Conservation (phyloP, 768 basidiomycete species). For the Tulasnella sp. region DNA sequence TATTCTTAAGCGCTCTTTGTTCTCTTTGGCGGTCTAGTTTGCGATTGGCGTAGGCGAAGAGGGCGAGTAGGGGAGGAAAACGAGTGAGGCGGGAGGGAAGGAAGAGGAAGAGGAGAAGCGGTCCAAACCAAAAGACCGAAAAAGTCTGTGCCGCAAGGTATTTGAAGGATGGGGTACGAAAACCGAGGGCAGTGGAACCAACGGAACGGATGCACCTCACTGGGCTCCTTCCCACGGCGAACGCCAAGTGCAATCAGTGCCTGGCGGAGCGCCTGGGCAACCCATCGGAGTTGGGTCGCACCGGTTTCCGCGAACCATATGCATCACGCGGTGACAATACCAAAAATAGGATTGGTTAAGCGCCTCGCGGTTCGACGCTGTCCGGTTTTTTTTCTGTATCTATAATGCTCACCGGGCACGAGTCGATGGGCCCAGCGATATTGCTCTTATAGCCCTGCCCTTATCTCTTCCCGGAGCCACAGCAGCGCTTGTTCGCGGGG, state of each 20-base stretch:
- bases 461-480: not conserved
- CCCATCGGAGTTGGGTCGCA: not conserved
- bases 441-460: not conserved
- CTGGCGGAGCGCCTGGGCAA: not conserved
- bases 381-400: not conserved
- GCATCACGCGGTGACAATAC: not conserved
- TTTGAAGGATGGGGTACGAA: not conserved
- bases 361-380: not conserved
- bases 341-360: not conserved
- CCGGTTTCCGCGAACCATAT: not conserved
- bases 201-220: not conserved
- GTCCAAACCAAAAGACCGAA: conserved; percentile 5
- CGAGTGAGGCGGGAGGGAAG: not conserved
- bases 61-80: not conserved
- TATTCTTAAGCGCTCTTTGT: not conserved
- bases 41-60: not conserved
- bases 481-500: not conserved
- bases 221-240: not conserved
- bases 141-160: not conserved
- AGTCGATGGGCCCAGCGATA: not conserved
- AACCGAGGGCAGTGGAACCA: not conserved
- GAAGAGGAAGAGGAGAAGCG: not conserved
- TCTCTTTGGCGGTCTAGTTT: not conserved
- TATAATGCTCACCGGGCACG: not conserved
- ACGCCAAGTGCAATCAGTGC: not conserved